These are phyloP conservation scores for Entomortierella chlamydospora DNA, from an alignment of 192 early-diverging fungal species.

Conservation along the genomic window DNA sequence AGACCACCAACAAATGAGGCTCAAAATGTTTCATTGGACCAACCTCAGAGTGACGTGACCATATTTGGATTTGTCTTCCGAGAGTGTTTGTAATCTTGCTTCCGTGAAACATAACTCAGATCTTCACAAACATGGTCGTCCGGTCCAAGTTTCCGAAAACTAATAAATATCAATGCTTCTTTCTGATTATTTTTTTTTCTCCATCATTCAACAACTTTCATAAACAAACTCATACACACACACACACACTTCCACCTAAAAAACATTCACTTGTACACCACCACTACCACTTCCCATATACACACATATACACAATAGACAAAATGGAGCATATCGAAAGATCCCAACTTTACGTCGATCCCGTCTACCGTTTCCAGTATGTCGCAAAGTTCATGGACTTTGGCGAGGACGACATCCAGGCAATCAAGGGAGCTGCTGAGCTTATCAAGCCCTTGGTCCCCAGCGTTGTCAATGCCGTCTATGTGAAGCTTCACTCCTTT, in stretches of 20 bases:
- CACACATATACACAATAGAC: neutral
- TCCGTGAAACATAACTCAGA: too few relatives aligned
- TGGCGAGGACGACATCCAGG: slow-evolving; percentile 72
- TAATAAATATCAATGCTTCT: too few relatives aligned
- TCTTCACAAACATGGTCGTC: too few relatives aligned
- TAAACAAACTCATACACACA: too few relatives aligned
- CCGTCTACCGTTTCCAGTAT: slow-evolving; percentile 83
- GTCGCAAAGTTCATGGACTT: slow-evolving; percentile 81
- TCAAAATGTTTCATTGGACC: too few relatives aligned
- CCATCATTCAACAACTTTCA: too few relatives aligned
- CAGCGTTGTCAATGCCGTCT: slow-evolving; percentile 82
- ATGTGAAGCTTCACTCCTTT: slow-evolving; percentile 73
- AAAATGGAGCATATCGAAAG: slow-evolving; percentile 74
- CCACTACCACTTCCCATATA: neutral
- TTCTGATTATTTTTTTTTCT: too few relatives aligned
- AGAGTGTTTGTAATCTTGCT: too few relatives aligned
- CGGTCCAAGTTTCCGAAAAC: too few relatives aligned
- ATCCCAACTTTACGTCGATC: slow-evolving; percentile 75
- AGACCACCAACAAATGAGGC: too few relatives aligned
- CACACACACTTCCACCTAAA: neutral
- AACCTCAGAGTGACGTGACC: too few relatives aligned
- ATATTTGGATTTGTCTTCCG: too few relatives aligned
- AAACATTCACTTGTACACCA: neutral
- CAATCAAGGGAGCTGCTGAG: slow-evolving; percentile 73
- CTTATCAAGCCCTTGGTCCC: slow-evolving; percentile 76